Base-by-base conservation (phyloP, 139 green algal genomes). In the Monoraphidium neglectum region DNA sequence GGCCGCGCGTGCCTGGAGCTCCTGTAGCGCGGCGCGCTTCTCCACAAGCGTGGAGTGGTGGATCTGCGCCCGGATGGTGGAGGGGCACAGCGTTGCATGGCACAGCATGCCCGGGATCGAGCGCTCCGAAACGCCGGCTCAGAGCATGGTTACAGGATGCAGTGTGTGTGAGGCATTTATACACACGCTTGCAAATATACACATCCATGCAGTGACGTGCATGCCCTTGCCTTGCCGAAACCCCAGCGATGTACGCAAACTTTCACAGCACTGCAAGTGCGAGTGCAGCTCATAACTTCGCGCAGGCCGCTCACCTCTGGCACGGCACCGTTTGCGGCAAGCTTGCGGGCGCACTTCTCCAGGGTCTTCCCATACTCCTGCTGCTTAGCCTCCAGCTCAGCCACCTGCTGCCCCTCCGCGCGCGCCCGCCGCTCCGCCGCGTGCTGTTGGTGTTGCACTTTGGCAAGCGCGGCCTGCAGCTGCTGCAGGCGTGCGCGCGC, bases 41-140 rank as follows among this genome's bases (percentile, higher is more conserved):
- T n/a, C 49, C n/a, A 65, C 24, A 3, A 79, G 73, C 12, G 46
- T 49, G 8, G 72, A 30, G 36, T 77, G 72, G 8, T 60, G 68
- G 30, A 77, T 70, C 72, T 77, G 60, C 53, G 54, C 8, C 18
- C 4, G 43, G 12, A 12, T 51, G 43, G 43, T 51, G 8, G n/a
- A n/a, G 43, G 43, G 43, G 43, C 43, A 51, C 8, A 12, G 43
- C 43, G 43, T 51, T n/a, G n/a, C n/a, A n/a, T n/a, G n/a, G n/a
- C n/a, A n/a, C n/a, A n/a, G n/a, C n/a, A n/a, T n/a, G n/a, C n/a
- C n/a, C n/a, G n/a, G n/a, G n/a, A n/a, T n/a, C n/a, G n/a, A n/a
- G n/a, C n/a, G n/a, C n/a, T n/a, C n/a, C n/a, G n/a, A n/a, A n/a
- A n/a, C n/a, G n/a, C n/a, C n/a, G n/a, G n/a, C n/a, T n/a, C n/a